Conservation (phyloP, 148 eudicot genomes). For the Camellia granthamiana region DNA sequence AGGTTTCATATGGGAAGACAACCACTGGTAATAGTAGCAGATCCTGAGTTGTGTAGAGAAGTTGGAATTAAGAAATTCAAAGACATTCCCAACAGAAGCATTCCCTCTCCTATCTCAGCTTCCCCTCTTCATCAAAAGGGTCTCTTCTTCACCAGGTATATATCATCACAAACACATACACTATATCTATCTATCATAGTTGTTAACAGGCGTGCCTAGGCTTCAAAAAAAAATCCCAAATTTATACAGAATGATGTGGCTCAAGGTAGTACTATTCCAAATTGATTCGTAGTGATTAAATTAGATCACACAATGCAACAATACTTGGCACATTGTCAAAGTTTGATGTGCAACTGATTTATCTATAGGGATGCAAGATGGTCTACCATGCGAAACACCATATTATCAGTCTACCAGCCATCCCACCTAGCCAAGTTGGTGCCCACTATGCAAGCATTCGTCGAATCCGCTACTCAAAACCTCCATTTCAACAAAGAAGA, state of each 20-base stretch:
- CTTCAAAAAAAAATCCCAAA: too few species aligned
- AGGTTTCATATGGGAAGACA: constrained; percentile 97
- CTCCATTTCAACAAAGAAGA: constrained; percentile 31
- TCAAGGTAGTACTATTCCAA: background rate
- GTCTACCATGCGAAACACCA: constrained; percentile 85
- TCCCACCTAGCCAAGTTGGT: constrained; percentile 76
- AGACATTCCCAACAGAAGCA: constrained; percentile 73
- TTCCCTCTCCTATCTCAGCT: constrained; percentile 86
- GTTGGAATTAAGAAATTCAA: constrained; percentile 87
- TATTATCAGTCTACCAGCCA: constrained; percentile 84
- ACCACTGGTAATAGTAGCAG: constrained; percentile 78
- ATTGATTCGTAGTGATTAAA: background rate
- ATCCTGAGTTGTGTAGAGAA: constrained; percentile 87
- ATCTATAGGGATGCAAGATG: constrained; percentile 75
- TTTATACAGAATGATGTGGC: too few species aligned
- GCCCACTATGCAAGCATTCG: constrained; percentile 77
- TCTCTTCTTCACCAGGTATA: constrained; percentile 78
- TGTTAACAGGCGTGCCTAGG: too few species aligned
- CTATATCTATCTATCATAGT: too few species aligned
- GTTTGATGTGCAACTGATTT: background rate
- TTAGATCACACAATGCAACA: background rate
- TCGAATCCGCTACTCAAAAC: constrained; percentile 48
- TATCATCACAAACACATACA: background rate
- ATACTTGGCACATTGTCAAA: background rate
- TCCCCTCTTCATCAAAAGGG: constrained; percentile 91